phyloP scores from a whole-genome alignment of 768 basidiomycete genomes.

The Suillus cothurnatus region DNA sequence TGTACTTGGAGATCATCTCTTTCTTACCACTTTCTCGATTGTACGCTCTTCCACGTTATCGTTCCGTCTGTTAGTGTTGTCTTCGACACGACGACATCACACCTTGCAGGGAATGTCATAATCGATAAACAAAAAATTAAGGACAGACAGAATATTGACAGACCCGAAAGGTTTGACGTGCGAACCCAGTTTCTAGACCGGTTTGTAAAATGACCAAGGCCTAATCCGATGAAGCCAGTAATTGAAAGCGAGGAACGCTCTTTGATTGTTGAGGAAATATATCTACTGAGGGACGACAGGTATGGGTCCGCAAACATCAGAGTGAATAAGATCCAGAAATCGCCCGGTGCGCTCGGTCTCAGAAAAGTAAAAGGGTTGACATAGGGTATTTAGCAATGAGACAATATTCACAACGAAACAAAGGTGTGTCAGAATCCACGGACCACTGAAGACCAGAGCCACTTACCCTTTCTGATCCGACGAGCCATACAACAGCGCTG shows the following conservation, averaged over 20 bases:
- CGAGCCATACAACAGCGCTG: background rate
- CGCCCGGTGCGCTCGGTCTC: too few relatives aligned
- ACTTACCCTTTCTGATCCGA: background rate
- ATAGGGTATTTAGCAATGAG: background rate
- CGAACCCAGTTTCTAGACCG: background rate
- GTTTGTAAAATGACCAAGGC: background rate
- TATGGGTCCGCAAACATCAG: background rate
- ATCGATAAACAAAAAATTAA: background rate
- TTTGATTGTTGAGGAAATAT: background rate
- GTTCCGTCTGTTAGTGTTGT: too few relatives aligned
- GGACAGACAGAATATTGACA: background rate
- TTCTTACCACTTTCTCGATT: too few relatives aligned
- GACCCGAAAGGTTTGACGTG: background rate
- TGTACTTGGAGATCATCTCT: too few relatives aligned
- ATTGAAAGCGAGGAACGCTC: too few relatives aligned
- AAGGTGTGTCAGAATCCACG: too few relatives aligned
- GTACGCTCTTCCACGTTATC: too few relatives aligned
- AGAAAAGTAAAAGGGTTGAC: background rate
- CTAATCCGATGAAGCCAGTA: background rate
- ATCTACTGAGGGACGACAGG: background rate
- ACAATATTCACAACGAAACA: background rate
- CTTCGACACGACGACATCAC: too few relatives aligned
- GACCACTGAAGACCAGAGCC: too few relatives aligned
- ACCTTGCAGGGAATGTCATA: background rate
- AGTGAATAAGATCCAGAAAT: background rate